Base-by-base conservation (phyloP, 768 basidiomycete species). In the Lanmaoa rubissima region DNA sequence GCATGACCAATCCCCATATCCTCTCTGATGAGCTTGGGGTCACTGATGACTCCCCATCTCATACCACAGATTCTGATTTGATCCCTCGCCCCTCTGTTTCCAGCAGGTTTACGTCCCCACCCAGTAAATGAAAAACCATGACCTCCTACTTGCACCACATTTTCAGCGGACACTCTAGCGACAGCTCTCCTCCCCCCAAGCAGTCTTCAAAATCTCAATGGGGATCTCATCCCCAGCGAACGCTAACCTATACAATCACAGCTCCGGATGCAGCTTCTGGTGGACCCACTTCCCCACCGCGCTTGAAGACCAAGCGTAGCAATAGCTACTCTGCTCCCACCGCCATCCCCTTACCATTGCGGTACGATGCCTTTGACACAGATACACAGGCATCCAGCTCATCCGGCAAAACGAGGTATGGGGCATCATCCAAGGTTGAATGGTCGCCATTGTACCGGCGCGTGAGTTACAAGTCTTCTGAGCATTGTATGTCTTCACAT, bases 131-230 rank as follows among this genome's bases (percentile, higher is more conserved):
- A 56, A 49, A 17, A 49, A 61, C 51, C 55, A 82, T 82, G 81
- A 74, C 79, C 48, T 76, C 81, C 35, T 79, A 80, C 72, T 64
- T 83, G 54, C 81, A 82, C 57, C 78, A 67, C 57, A 69, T 79
- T 61, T 79, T 79, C 54, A 76, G 78, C 42, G 72, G 71, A 36
- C 49, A 69, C 52, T 59, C 66, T 42, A 64, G 67, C 12, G 67
- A 70, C 39, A 65, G 34, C 46, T 63, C 63, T 61, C 61, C 61
- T 51, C 54, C 62, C 39, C 63, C 65, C 61, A 60, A 63, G 48
- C 58, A 63, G 59, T 61, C 67, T 46, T 57, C 76, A 54, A 82
- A 75, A 66, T 67, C 77, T 38, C 78, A 80, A 59, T 67, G 64
- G 47, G 78, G 77, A 31, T 77, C n/a, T n/a, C 69, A 67, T 32